Evolutionary conservation across 129 eudicot genomes (phyloP), one percentile per base, ranked within the genome.

Genomic region (Lactuca sativa): DNA sequence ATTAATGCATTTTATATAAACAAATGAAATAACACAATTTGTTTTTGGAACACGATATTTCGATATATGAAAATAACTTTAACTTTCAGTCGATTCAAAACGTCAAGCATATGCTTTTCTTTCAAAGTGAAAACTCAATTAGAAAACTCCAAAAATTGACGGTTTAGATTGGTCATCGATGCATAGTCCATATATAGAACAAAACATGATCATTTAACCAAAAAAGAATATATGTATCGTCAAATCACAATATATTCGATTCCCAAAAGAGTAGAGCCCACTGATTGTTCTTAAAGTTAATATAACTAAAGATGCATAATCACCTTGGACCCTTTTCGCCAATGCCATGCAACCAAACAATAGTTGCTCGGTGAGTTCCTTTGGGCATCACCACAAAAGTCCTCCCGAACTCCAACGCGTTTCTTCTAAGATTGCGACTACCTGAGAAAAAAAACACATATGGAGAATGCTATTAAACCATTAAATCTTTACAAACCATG

Each of bases 271-370:
- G 49, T 71, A 44, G n/a, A n/a, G 18, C 64, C 48, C 60, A 51
- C 15, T 14, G 52, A 32, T 5, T 51, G 15, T 33, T 67, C 41
- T 33, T 15, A 14, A 33, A 56, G 6, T 52, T 54, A 12, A 58
- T 5, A 47, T 49, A 14, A 14, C 3, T 9, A 71, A 72, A 72
- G 25, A 72, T 49, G 61, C 31, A 67, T 66, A 52, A 66, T 73
- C 64, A 91, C 97, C 97, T 91, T 52, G 87, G 80, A 78, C 96
- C 97, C 43, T 80, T 80, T 68, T 88, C 97, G 37, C 97, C 97
- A 58, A 88, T 79, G 37, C 90, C 97, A 77, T 91, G 97, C 57
- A 91, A 76, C 97, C 97, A 91, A 66, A 91, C 87, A 41, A 91
- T 86, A 56, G 96, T 91, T 57, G 97, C 87, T 67, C 78, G 81